Percentiles rank a stretch among this genome's conserved stretches.
These are phyloP conservation scores for Diaporthe vaccinii DNA, from an alignment of 2,329 filamentous ascomycete species.

Conservation along the genomic window DNA sequence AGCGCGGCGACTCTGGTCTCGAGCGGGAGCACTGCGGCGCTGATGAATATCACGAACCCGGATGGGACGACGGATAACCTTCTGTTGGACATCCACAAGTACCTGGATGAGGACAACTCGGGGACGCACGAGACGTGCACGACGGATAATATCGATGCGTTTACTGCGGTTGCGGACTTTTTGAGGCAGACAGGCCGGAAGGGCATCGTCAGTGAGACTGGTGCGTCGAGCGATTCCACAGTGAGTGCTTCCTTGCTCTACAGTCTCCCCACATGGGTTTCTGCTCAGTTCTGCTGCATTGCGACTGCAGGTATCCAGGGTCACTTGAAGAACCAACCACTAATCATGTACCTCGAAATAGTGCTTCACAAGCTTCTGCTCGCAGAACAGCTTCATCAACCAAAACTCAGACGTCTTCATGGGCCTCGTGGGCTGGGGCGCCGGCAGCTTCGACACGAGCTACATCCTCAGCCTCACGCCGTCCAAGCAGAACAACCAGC, in stretches of 20 bases:
- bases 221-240: conserved; percentile 58
- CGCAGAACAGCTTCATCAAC: conserved; percentile 61
- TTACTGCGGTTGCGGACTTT: conserved; percentile 61
- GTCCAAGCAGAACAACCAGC: conserved; percentile 47
- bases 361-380: conserved; percentile 60
- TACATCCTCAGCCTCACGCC: conserved; percentile 62
- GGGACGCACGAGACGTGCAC: conserved; percentile 66
- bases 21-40: conserved; percentile 62
- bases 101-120: conserved; percentile 67
- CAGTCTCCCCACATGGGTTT: too few relatives aligned
- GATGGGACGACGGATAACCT: conserved; percentile 67
- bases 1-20: conserved; percentile 64
- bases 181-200: conserved; percentile 61
- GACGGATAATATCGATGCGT: conserved; percentile 60
- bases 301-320: too few relatives aligned
- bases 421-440: conserved; percentile 62
- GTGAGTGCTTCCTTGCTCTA: conserved; percentile 46
- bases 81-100: conserved; percentile 71
- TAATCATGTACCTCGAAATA: conserved; percentile 37
- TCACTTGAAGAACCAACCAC: neutral
- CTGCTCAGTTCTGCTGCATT: neutral
- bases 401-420: conserved; percentile 61
- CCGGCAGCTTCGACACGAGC: conserved; percentile 57
- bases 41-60: conserved; percentile 68
- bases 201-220: conserved; percentile 67